Evolutionary conservation across 2,329 filamentous ascomycete species (phyloP), one percentile per base, ranked within the genome.

Genomic region (Tolypocladium sp.): DNA sequence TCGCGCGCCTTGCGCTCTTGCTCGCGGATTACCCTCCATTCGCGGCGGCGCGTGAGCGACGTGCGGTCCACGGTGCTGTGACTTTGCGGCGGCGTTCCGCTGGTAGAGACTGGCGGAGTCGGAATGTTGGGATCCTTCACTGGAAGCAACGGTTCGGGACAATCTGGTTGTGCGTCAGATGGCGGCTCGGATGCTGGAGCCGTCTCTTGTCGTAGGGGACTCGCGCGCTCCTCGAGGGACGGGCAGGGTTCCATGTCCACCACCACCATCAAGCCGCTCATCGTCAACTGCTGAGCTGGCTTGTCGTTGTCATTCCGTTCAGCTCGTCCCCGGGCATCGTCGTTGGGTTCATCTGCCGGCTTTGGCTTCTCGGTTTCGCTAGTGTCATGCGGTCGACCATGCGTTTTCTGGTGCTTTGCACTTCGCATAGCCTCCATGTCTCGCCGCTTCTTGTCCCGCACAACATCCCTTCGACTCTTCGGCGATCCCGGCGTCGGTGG

Each of bases 211-310:
- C 17, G 15, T 13, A 15, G 57, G 22, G 51, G 38, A 22, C 55
- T 35, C n/a, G 42, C 30, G 10, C 52, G 44, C 33, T 53, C 40
- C n/a, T 61, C 58, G 1, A 61, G 61, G 6, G 62, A 58, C 17
- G 67, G 63, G 1, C 65, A 69, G 15, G 73, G 74, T 27, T 72
- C 61, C n/a, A 76, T 63, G 30, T 75, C 68, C 17, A 69, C 68
- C 2, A 77, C 72, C 3, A 76, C 74, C 69, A 78, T 74, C 49
- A 79, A 71, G 40, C 70, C 66, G 33, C 69, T 71, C 27, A 77
- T 64, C 6, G 68, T 69, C 15, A 64, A 51, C 2, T 65, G 62
- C n/a, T 46, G 54, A 15, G 35, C 22, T 15, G 37, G 46, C 38
- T 33, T 17, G 15, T 40, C 30, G 6, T 35, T 20, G 38, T 22